These are phyloP conservation scores for Teunomyces kruisii DNA, from an alignment of 805 yeast species.

Conservation along the genomic window DNA sequence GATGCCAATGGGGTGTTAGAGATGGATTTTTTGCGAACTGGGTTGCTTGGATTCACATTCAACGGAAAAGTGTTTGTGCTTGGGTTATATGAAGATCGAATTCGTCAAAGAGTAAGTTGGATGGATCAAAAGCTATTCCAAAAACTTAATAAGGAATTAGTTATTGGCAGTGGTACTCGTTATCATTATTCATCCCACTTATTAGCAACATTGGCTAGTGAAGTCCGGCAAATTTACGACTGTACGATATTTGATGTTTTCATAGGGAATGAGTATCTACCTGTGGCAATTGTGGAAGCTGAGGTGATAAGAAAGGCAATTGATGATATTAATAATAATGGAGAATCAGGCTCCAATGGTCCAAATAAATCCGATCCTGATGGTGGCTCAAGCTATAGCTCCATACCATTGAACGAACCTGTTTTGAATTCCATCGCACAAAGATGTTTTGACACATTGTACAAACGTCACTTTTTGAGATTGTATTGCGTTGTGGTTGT, in stretches of 20 bases:
- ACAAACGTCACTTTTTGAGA: slow-evolving; percentile 63
- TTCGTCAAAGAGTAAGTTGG: slow-evolving; percentile 74
- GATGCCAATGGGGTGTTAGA: slow-evolving; percentile 71
- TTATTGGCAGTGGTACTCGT: slow-evolving; percentile 42
- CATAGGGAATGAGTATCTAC: slow-evolving; percentile 75
- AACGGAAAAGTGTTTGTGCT: slow-evolving; percentile 86
- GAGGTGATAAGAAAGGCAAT: slow-evolving; percentile 39
- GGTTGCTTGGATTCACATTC: slow-evolving; percentile 82
- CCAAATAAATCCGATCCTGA: slow-evolving; percentile 14
- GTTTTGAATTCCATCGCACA: slow-evolving; percentile 44
- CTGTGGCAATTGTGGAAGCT: slow-evolving; percentile 84
- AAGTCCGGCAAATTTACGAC: slow-evolving; percentile 79
- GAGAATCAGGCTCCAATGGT: slow-evolving; percentile 17
- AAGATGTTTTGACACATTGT: slow-evolving; percentile 42
- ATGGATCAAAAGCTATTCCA: slow-evolving; percentile 47
- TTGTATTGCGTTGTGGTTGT: slow-evolving; percentile 81
- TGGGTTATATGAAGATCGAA: slow-evolving; percentile 89
- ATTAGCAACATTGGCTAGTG: slow-evolving; percentile 78
- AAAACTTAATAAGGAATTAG: slow-evolving; percentile 27
- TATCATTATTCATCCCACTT: slow-evolving; percentile 88
- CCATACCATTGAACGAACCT: slow-evolving; percentile 44
- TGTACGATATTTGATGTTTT: slow-evolving; percentile 88
- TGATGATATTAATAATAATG: slow-evolving; percentile 25
- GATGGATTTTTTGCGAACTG: slow-evolving; percentile 84
- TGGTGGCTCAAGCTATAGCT: slow-evolving; percentile 13